Conservation (phyloP, 352 stramenopile species). For the Phytophthora parvispora region DNA sequence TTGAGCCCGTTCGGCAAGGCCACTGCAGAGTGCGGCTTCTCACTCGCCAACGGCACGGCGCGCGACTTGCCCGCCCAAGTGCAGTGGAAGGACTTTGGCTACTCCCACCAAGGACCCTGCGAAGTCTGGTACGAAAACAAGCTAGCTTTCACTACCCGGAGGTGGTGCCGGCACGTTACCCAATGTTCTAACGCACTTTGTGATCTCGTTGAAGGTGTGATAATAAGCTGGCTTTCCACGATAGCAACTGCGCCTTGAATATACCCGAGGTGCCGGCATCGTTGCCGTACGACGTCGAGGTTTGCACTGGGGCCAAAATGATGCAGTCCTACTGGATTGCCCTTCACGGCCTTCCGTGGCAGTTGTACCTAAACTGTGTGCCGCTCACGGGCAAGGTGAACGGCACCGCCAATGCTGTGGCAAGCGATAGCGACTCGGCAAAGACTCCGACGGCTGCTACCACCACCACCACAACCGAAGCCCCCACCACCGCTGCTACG, state of each 20-base stretch:
- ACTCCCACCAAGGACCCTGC: conserved; percentile 65
- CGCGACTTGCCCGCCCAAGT: conserved; percentile 39
- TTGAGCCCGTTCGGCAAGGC: conserved; percentile 33
- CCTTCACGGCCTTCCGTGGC: conserved; percentile 60
- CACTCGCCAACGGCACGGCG: conserved; percentile 29
- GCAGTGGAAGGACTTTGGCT: conserved; percentile 40
- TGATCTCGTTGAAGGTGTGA: no score
- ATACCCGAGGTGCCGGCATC: conserved; percentile 40
- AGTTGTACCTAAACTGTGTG: conserved; percentile 63
- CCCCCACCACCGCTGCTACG: conserved; percentile 10
- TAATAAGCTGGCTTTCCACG: conserved; percentile 52
- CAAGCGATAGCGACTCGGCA: conserved; percentile 1
- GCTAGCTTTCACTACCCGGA: conserved; percentile 47
- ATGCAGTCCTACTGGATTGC: conserved; percentile 70
- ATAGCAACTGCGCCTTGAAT: conserved; percentile 48
- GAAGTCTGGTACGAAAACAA: conserved; percentile 73
- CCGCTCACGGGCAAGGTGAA: conserved; percentile 22
- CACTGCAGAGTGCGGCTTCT: conserved; percentile 38
- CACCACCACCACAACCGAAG: conserved; percentile 2
- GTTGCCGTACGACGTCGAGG: conserved; percentile 50
- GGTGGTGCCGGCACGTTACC: no score
- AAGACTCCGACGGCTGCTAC: conserved; percentile 5
- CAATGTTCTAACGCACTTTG: no score
- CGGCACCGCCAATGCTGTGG: conserved; percentile 8
- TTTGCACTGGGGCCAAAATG: conserved; percentile 50